Percentiles rank a stretch among this genome's conserved stretches.
phyloP scores from a whole-genome alignment of 768 basidiomycete species.

The Lentinula sp. region DNA sequence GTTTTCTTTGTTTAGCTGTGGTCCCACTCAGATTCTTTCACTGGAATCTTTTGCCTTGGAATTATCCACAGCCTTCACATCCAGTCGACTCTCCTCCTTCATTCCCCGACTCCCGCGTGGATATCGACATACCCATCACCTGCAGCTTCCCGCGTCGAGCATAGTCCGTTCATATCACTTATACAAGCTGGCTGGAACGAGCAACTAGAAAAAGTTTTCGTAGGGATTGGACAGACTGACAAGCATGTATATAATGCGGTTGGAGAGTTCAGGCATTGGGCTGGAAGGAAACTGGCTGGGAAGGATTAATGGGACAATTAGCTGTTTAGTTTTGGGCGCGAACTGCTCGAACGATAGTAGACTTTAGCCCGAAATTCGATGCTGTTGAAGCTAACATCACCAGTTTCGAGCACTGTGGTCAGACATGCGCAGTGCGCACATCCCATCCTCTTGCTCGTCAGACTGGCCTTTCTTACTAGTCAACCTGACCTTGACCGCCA shows the following conservation, averaged over 20 bases:
- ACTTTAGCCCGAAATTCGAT: too few relatives aligned
- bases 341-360: too few relatives aligned
- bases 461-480: too few relatives aligned
- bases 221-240: conserved; percentile 40
- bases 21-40: too few relatives aligned
- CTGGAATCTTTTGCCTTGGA: background rate
- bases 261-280: conserved; percentile 37
- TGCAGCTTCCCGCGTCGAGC: conserved; percentile 48
- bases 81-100: conserved; percentile 44
- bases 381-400: too few relatives aligned
- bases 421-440: too few relatives aligned
- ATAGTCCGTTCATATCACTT: conserved; percentile 38
- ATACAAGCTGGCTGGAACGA: conserved; percentile 56
- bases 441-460: too few relatives aligned
- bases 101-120: conserved; percentile 41
- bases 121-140: conserved; percentile 29
- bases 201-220: conserved; percentile 41
- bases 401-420: too few relatives aligned
- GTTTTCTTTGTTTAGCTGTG: background rate
- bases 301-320: background rate
- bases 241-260: conserved; percentile 40
- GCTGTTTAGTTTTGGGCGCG: too few relatives aligned
- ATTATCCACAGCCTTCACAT: conserved; percentile 35
- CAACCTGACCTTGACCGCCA: too few relatives aligned
- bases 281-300: background rate